Base-by-base conservation (phyloP, 768 basidiomycete species). In the Gloeophyllum trabeum region DNA sequence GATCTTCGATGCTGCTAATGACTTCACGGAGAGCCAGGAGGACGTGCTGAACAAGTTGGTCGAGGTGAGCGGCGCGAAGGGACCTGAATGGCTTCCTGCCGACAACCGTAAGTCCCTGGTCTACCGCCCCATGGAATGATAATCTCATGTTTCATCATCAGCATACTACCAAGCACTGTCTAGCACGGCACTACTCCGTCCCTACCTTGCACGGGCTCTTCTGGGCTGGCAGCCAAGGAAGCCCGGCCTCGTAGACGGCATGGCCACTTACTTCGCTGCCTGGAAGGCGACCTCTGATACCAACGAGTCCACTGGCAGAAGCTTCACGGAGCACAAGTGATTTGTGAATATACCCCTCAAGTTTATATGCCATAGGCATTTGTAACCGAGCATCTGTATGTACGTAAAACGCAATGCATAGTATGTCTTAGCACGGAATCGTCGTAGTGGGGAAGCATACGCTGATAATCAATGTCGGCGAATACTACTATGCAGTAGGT, bases 161-260 rank as follows among this genome's bases (percentile, higher is more conserved):
- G 55, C 36, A 4, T 55, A 45, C 21, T 57, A 58, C 19, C 47
- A 54, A 23, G 55, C 54, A 5, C 50, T 57, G 21, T 18, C 52
- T 2, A 46, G 48, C 1, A 57, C 48, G 2, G 30, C 36, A 24
- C 43, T 57, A 14, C 2, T 46, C 3, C 56, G 60, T 0, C 53
- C 50, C 6, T 44, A 51, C 26, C 43, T 58, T 19, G 61, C 59
- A 5, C 48, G 51, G 19, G 55, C 61, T 4, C 45, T 65, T 25
- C 47, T 58, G 16, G 60, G 61, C 16, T 62, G 63, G 63, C 42
- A 45, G 22, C 59, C 51, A 24, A 54, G 46, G 45, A 61, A 58
- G 32, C 48, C 55, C 26, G 50, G 57, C n/a, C 46, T 65, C 30
- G 54, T 56, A 2, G 63, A 64, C 30, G 59, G 60, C 1, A 49